A percentile compares a stretch with the other conserved stretches of the same genome.
phyloP scores from a whole-genome alignment of 2,329 filamentous ascomycete genomes.

The Fusarium sp. region DNA sequence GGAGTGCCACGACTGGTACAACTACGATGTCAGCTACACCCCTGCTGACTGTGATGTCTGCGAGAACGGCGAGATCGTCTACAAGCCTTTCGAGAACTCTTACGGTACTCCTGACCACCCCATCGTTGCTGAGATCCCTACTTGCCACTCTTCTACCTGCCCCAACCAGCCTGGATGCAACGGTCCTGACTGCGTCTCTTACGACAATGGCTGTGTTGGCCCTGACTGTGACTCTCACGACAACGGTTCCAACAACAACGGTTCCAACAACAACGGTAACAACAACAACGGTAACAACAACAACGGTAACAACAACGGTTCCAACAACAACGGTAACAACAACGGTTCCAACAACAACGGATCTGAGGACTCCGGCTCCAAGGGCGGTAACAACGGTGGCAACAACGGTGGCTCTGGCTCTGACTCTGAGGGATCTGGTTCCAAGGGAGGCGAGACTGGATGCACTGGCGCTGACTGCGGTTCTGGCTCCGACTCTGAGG shows the following conservation, averaged over 20 bases:
- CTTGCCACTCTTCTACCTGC: constrained; percentile 15
- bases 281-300: too few species aligned
- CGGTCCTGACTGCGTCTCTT: background rate
- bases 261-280: background rate
- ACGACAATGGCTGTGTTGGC: background rate
- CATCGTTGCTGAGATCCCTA: constrained; percentile 10
- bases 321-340: background rate
- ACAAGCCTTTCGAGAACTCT: constrained; percentile 43
- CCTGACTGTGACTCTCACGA: background rate
- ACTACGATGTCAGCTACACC: constrained; percentile 31
- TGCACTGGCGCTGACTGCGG: background rate
- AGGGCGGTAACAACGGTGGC: background rate
- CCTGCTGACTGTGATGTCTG: constrained; percentile 31
- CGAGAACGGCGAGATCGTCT: constrained; percentile 33
- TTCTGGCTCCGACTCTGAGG: background rate
- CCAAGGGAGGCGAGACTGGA: background rate
- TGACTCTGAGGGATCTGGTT: background rate
- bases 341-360: background rate
- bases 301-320: background rate
- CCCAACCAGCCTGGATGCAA: background rate
- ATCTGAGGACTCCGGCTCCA: background rate
- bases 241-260: background rate
- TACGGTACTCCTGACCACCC: constrained; percentile 22
- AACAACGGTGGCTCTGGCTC: background rate
- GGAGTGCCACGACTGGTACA: constrained; percentile 30